A percentile compares a stretch with the other conserved stretches of the same genome.
Conservation (phyloP, 176 grass and related monocot genomes). For the Eleusine coracana region DNA sequence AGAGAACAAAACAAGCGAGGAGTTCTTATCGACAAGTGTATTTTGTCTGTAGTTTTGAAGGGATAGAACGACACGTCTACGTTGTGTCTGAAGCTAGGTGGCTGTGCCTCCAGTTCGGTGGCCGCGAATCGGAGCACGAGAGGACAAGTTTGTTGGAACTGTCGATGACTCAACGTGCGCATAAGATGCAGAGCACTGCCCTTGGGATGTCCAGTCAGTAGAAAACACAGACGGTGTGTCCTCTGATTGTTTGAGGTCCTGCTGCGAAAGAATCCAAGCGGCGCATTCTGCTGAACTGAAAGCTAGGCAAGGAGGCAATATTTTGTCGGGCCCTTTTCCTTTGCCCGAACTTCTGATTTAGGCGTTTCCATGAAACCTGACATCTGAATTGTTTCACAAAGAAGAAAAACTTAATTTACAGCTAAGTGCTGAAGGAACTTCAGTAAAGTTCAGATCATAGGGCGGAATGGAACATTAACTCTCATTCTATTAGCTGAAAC, state of each 20-base stretch:
- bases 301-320: neutral
- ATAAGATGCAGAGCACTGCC: neutral
- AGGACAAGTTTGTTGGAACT: conserved; percentile 31
- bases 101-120: conserved; percentile 38
- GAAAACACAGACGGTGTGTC: neutral
- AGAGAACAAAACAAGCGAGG: neutral
- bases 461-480: neutral
- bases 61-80: neutral
- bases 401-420: neutral
- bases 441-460: neutral
- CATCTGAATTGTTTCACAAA: neutral
- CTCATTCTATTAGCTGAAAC: neutral
- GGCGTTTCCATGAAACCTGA: neutral
- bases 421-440: neutral
- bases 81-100: conserved; percentile 28
- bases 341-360: conserved; percentile 24
- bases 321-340: neutral
- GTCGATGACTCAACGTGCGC: conserved; percentile 20
- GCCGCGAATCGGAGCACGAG: neutral
- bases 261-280: neutral
- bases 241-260: conserved; percentile 14
- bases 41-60: conserved; percentile 6
- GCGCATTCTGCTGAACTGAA: conserved; percentile 12
- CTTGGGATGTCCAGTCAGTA: conserved; percentile 29
- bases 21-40: conserved; percentile 27